These are phyloP conservation scores for Ogataea methanolica DNA, from an alignment of 805 yeast species.

Conservation along the genomic window DNA sequence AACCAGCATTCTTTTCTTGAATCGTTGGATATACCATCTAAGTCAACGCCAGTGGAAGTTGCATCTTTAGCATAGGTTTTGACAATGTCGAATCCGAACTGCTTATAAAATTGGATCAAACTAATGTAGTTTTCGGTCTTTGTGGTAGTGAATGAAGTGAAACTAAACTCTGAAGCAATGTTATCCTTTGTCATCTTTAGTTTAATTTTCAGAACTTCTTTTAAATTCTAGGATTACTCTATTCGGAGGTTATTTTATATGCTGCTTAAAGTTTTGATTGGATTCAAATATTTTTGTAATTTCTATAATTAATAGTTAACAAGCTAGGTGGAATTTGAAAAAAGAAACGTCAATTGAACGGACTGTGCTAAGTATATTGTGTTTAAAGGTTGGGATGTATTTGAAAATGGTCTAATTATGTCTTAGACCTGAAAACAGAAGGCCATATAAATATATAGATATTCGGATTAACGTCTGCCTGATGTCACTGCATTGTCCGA, in stretches of 20 bases:
- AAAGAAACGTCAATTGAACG: too few species aligned
- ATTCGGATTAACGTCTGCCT: constrained; percentile 1
- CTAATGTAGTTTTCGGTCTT: constrained; percentile 41
- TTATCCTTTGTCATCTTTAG: constrained; percentile 5
- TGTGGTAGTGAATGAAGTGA: constrained; percentile 57
- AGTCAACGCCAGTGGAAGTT: constrained; percentile 27
- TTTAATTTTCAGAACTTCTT: neutral
- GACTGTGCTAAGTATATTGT: neutral
- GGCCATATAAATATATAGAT: neutral
- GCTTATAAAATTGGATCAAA: constrained; percentile 51
- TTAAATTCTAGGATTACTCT: too few species aligned
- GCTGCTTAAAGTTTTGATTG: too few species aligned
- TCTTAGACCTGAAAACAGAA: neutral
- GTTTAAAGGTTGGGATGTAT: neutral
- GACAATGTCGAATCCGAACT: constrained; percentile 56
- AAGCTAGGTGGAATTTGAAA: too few species aligned
- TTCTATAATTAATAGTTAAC: too few species aligned
- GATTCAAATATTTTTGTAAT: too few species aligned
- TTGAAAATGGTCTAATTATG: too few species aligned
- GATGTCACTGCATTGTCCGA: neutral
- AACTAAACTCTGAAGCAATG: constrained; percentile 35
- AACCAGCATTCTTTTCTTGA: constrained; percentile 71
- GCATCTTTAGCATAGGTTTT: constrained; percentile 56
- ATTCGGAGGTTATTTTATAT: too few species aligned
- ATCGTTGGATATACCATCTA: constrained; percentile 57